Base-by-base conservation (phyloP, 2,329 filamentous ascomycete species). In the Dactylella cylindrospora region DNA sequence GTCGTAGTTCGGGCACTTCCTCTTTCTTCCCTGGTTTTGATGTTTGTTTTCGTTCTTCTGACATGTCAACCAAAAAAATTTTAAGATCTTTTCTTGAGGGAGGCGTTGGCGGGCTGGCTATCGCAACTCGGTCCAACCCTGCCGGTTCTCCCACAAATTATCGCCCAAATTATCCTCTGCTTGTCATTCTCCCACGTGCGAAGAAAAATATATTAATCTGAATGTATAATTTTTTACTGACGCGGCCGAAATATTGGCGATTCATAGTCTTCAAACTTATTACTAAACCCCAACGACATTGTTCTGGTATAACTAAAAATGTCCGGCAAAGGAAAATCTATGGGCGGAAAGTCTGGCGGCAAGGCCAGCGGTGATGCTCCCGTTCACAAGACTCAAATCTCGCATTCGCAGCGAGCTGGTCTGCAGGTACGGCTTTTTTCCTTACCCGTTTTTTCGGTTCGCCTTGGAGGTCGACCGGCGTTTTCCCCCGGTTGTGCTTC, bases 311-410 rank as follows among this genome's bases (percentile, higher is more conserved):
- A 38, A 60, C 45, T 69, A 70, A 74, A 73, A 70, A 86, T 85
- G 83, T 78, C 90, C 73, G 90, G 90, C 73, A 96, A 96, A 81
- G 90, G 90, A 81, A 94, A 90, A 80, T 88, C 84, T 67, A 82
- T 85, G 69, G 90, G 90, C 71, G 90, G 90, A 73, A 95, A 94
- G 84, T 90, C 86, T 57, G 88, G 88, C 70, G 87, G 88, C 70
- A 93, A 93, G 80, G 81, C 82, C 67, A 82, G 80, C 70, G 84
- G 84, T 68, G 81, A 80, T 51, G 77, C 84, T 73, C 13, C 47
- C 26, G 55, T 43, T 29, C 88, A 87, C 78, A 95, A 95, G 79
- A 85, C 88, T 72, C 88, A 94, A 78, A 95, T 93, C 78, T 85
- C 82, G 70, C 90, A 95, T 79, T 95, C 90, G 70, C 88, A 89